Percentiles rank a stretch among this genome's conserved stretches.
Evolutionary conservation across 768 basidiomycete genomes (phyloP).

Genomic region (Exsudoporus frostii): DNA sequence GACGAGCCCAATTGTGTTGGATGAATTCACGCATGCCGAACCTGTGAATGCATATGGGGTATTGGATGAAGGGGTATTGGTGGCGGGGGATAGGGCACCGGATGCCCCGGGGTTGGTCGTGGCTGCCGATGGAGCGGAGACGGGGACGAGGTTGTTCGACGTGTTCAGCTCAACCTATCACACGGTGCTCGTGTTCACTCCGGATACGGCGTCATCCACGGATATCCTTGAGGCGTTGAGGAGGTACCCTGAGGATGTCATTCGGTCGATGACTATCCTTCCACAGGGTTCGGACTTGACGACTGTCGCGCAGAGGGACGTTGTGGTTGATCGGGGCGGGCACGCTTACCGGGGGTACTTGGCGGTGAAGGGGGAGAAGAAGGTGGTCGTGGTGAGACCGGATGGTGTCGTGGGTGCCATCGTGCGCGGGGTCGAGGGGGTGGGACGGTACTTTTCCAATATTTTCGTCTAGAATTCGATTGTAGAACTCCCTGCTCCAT

Average conservation of each 20-base stretch:
- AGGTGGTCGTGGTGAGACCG: slow-evolving; percentile 37
- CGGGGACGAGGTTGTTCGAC: slow-evolving; percentile 19
- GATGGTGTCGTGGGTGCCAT: slow-evolving; percentile 42
- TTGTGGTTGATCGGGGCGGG: slow-evolving; percentile 36
- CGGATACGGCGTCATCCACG: background rate
- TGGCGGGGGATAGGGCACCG: slow-evolving; percentile 45
- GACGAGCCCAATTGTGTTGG: slow-evolving; percentile 33
- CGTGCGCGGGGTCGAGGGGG: slow-evolving; percentile 16
- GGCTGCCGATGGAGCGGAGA: background rate
- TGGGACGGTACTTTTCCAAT: slow-evolving; percentile 13
- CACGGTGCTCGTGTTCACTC: slow-evolving; percentile 31
- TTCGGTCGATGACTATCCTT: slow-evolving; percentile 14
- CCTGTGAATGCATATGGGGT: slow-evolving; percentile 12
- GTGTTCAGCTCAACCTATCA: slow-evolving; percentile 22
- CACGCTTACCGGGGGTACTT: slow-evolving; percentile 41
- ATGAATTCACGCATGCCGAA: slow-evolving; percentile 30
- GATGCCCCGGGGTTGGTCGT: slow-evolving; percentile 37
- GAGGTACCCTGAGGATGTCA: background rate
- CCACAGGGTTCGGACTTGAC: slow-evolving; percentile 2
- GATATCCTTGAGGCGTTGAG: slow-evolving; percentile 9
- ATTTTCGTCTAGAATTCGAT: slow-evolving; percentile 8
- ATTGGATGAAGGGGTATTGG: slow-evolving; percentile 25
- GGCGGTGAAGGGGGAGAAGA: slow-evolving; percentile 26
- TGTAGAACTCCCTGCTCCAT: background rate
- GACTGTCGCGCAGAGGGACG: slow-evolving; percentile 21